Evolutionary conservation across 1,284 basidiomycete genomes (phyloP).

Genomic region (Malassezia psittaci): DNA sequence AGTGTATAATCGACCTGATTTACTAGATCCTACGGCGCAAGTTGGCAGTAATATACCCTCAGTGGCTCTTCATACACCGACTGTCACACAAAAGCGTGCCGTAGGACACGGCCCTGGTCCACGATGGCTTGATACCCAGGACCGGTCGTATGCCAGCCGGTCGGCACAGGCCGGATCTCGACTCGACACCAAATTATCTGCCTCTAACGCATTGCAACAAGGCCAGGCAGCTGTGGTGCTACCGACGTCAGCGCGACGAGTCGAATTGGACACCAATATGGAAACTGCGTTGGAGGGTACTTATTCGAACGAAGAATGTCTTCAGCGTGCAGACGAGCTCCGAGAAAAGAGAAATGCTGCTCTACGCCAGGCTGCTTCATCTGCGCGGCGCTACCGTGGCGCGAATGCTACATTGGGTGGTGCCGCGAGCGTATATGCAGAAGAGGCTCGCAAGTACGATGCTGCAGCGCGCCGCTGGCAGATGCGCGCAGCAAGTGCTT

Average conservation of each 20-base stretch:
- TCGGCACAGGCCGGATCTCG: neutral
- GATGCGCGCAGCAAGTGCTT: conserved; percentile 38
- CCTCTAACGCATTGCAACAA: neutral
- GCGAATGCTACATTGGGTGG: conserved; percentile 1
- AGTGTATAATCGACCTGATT: conserved; percentile 18
- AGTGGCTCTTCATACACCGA: conserved; percentile 12
- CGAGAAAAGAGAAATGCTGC: conserved; percentile 40
- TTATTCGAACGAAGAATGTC: conserved; percentile 27
- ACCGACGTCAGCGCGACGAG: conserved; percentile 24
- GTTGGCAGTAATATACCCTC: conserved; percentile 16
- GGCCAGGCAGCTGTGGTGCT: conserved; percentile 21
- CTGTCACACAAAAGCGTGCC: conserved; percentile 16
- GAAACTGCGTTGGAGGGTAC: conserved; percentile 15
- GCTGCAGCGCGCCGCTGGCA: conserved; percentile 44
- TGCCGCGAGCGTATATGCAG: conserved; percentile 36
- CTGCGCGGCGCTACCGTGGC: conserved; percentile 8
- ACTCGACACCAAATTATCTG: neutral
- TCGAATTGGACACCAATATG: conserved; percentile 10
- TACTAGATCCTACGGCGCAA: conserved; percentile 31
- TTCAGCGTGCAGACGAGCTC: conserved; percentile 32
- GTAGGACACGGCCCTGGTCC: conserved; percentile 1
- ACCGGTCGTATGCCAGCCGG: conserved; percentile 6
- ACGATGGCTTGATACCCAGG: neutral
- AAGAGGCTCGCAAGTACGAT: conserved; percentile 45
- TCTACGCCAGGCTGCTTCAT: conserved; percentile 34